Conservation (phyloP, 75 land plant species). For the Cryptomeria japonica region DNA sequence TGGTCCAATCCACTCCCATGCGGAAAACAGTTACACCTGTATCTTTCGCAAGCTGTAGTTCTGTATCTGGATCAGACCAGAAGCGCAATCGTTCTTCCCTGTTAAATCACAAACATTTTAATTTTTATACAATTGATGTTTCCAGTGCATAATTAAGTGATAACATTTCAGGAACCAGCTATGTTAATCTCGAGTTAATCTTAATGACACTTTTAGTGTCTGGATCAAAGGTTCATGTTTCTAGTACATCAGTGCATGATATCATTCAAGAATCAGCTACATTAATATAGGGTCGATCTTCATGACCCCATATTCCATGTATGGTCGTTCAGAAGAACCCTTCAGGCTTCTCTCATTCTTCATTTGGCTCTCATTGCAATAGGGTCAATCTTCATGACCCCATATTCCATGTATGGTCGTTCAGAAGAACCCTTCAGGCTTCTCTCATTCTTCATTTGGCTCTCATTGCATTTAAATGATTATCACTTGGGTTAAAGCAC, state of each 20-base stretch:
- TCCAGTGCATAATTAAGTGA: background rate
- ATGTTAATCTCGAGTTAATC: too few relatives aligned
- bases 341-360: background rate
- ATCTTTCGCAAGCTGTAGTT: constrained; percentile 80
- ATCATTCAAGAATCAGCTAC: background rate
- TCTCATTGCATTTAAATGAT: background rate
- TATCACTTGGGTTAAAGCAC: too few relatives aligned
- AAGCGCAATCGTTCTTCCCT: constrained; percentile 91
- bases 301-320: background rate
- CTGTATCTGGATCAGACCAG: constrained; percentile 98
- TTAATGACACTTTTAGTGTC: constrained; percentile 34
- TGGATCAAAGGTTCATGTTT: constrained; percentile 68
- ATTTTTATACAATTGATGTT: background rate
- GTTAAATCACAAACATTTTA: constrained; percentile 7
- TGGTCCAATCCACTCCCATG: constrained; percentile 97
- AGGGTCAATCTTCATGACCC: background rate
- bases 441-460: background rate
- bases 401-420: background rate
- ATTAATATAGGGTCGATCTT: background rate
- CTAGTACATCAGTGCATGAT: background rate
- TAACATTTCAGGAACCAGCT: background rate
- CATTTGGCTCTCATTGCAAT: background rate
- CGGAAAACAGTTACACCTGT: constrained; percentile 84
- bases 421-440: background rate
- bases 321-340: background rate